Conservation (phyloP, 2,329 filamentous ascomycete genomes). For the Daldinia sp. region DNA sequence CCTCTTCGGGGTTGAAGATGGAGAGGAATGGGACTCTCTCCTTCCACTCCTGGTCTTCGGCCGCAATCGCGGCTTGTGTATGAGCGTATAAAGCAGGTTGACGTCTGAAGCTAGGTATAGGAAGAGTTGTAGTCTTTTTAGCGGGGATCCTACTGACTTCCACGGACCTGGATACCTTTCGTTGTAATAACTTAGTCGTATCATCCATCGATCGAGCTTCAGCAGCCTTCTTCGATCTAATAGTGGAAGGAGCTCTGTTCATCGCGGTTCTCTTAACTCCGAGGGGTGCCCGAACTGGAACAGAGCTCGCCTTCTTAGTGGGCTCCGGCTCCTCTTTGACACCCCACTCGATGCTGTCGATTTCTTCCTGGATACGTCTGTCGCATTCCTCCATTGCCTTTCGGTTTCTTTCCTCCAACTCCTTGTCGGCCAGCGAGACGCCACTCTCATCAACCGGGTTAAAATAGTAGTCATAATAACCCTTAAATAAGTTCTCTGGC, state of each 20-base stretch:
- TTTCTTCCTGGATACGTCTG: conserved; percentile 71
- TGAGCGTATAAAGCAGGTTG: conserved; percentile 52
- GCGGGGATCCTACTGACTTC: conserved; percentile 34
- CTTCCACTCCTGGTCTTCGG: conserved; percentile 49
- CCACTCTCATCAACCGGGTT: conserved; percentile 74
- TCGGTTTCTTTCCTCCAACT: conserved; percentile 63
- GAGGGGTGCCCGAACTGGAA: conserved; percentile 12
- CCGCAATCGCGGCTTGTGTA: conserved; percentile 36
- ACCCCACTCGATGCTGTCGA: conserved; percentile 70
- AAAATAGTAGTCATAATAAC: conserved; percentile 67
- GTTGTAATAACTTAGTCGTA: conserved; percentile 45
- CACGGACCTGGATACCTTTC: conserved; percentile 43
- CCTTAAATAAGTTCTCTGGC: conserved; percentile 66
- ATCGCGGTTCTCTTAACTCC: conserved; percentile 24
- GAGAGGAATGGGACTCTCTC: conserved; percentile 62
- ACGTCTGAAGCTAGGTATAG: conserved; percentile 45
- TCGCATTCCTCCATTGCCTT: conserved; percentile 66
- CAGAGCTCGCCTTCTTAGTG: conserved; percentile 37
- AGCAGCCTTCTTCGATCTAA: conserved; percentile 64
- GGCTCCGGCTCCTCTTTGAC: conserved; percentile 61
- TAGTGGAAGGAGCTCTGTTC: conserved; percentile 55
- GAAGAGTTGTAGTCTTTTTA: conserved; percentile 41
- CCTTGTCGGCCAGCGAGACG: conserved; percentile 67
- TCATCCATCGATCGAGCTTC: conserved; percentile 58
- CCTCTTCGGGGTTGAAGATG: conserved; percentile 63